A percentile compares a stretch with the other conserved stretches of the same genome.
These are phyloP conservation scores for Fibroporia radiculosa DNA, from an alignment of 768 basidiomycete species.

Conservation along the genomic window DNA sequence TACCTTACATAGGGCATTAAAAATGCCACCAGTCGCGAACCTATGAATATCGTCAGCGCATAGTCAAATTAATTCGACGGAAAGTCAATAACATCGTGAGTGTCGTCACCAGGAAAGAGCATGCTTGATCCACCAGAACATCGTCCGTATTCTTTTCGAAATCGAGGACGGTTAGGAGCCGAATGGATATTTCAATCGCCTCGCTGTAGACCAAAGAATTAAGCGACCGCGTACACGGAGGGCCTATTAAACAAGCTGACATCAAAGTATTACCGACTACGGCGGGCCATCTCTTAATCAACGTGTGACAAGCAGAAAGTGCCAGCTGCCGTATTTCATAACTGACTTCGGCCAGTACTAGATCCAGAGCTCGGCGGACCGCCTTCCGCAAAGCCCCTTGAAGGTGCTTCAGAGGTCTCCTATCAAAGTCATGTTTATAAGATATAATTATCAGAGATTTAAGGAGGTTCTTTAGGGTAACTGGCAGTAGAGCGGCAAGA, in stretches of 20 bases:
- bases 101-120: conserved; percentile 43
- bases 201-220: conserved; percentile 27
- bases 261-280: conserved; percentile 46
- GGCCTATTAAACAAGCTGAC: conserved; percentile 15
- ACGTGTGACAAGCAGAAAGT: conserved; percentile 52
- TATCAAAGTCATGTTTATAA: conserved; percentile 70
- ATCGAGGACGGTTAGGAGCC: conserved; percentile 38
- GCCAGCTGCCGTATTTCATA: conserved; percentile 64
- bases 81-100: conserved; percentile 35
- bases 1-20: conserved; percentile 53
- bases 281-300: conserved; percentile 51
- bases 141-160: conserved; percentile 44
- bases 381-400: conserved; percentile 46
- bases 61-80: background rate
- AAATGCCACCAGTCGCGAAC: conserved; percentile 50
- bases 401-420: conserved; percentile 42
- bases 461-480: conserved; percentile 51
- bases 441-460: conserved; percentile 59
- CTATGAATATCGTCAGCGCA: conserved; percentile 23
- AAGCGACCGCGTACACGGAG: background rate
- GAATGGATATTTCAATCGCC: conserved; percentile 43
- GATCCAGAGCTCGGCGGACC: conserved; percentile 41
- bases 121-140: conserved; percentile 48
- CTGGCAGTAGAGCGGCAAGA: conserved; percentile 41
- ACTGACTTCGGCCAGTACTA: conserved; percentile 45